Evolutionary conservation across 2,329 filamentous ascomycete genomes (phyloP).

Genomic region (Fonsecaea nubica): DNA sequence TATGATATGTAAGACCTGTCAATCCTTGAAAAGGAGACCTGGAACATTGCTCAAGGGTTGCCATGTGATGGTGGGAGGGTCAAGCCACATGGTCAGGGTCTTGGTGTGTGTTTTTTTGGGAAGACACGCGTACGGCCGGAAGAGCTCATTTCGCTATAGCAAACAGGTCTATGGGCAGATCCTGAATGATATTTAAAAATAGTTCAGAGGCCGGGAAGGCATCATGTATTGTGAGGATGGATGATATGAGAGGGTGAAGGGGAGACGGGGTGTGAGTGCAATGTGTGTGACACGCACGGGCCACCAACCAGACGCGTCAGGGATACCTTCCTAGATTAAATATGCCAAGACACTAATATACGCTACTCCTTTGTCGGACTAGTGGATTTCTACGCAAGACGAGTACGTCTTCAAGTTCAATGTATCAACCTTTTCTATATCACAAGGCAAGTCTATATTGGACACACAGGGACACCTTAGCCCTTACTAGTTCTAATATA

Average conservation of each 20-base stretch:
- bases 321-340: not conserved
- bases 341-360: not conserved
- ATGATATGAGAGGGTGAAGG: not conserved
- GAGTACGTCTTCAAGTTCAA: not conserved
- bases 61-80: not conserved
- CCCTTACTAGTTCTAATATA: not conserved
- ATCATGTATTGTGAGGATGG: not conserved
- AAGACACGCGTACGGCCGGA: not conserved
- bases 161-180: not conserved
- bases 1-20: slow-evolving; percentile 3
- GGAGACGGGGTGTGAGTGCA: not conserved
- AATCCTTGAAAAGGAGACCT: slow-evolving; percentile 11
- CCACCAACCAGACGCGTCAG: not conserved
- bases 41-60: slow-evolving; percentile 17
- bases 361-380: not conserved
- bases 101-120: not conserved
- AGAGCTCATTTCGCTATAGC: not conserved
- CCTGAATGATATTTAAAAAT: not conserved
- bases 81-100: slow-evolving; percentile 8
- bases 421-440: no score
- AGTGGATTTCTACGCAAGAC: not conserved
- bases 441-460: no score
- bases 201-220: not conserved
- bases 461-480: no score
- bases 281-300: not conserved